These are phyloP conservation scores for Linanthus parryae DNA, from an alignment of 148 eudicot species.

Conservation along the genomic window DNA sequence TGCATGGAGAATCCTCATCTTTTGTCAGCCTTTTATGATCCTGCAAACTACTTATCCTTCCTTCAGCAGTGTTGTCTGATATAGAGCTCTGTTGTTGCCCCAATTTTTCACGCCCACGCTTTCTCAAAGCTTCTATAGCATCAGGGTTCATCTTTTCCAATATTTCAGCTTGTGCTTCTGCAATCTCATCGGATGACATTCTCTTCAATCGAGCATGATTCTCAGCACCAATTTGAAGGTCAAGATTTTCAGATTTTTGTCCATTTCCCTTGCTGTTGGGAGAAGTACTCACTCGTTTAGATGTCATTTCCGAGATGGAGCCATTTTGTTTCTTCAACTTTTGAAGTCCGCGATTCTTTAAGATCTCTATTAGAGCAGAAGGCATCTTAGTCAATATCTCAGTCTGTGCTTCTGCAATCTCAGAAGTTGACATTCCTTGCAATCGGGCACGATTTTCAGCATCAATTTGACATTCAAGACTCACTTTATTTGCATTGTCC, in stretches of 20 bases:
- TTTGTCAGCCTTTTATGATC: conserved; percentile 13
- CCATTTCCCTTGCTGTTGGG: conserved; percentile 11
- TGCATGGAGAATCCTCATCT: conserved; percentile 11
- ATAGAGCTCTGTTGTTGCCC: conserved; percentile 24
- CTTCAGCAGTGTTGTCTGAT: conserved; percentile 21
- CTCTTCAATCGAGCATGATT: conserved; percentile 46
- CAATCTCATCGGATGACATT: conserved; percentile 83
- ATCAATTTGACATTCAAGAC: conserved; percentile 75
- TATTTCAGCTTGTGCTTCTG: conserved; percentile 83
- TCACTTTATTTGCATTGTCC: conserved; percentile 9
- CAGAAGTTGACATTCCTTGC: conserved; percentile 66
- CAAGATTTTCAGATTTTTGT: conserved; percentile 31
- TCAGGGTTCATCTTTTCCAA: conserved; percentile 55
- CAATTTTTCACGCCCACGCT: conserved; percentile 45
- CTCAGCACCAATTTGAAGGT: conserved; percentile 75
- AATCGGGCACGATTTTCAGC: conserved; percentile 70
- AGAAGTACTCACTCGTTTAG: too few species aligned
- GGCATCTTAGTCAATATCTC: conserved; percentile 53
- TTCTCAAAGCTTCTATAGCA: conserved; percentile 44
- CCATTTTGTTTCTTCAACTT: conserved; percentile 35
- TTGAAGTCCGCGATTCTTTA: conserved; percentile 42
- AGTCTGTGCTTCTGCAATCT: conserved; percentile 76
- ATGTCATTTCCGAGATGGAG: conserved; percentile 18
- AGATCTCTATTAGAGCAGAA: conserved; percentile 42
- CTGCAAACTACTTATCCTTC: conserved; percentile 17